These are phyloP conservation scores for Grifola frondosa DNA, from an alignment of 1,284 basidiomycete species.

Conservation along the genomic window DNA sequence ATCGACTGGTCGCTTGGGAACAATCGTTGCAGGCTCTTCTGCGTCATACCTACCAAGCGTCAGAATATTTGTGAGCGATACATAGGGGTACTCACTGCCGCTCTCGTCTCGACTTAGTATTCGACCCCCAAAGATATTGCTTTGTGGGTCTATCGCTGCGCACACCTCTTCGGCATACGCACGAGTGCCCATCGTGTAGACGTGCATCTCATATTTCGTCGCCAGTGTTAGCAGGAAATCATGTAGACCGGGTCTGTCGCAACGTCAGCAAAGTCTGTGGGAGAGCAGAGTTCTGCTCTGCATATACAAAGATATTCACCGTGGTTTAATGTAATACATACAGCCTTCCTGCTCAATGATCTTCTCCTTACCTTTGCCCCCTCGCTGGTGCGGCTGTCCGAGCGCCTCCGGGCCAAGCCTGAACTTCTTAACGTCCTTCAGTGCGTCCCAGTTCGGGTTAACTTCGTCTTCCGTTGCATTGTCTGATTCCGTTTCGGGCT, in stretches of 20 bases:
- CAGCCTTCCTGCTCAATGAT: slow-evolving; percentile 74
- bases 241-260: slow-evolving; percentile 78
- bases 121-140: slow-evolving; percentile 82
- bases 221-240: slow-evolving; percentile 76
- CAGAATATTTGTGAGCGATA: background rate
- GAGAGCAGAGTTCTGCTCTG: background rate
- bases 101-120: slow-evolving; percentile 94
- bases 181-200: slow-evolving; percentile 99
- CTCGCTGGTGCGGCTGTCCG: slow-evolving; percentile 44
- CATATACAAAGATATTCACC: slow-evolving; percentile 51
- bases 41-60: slow-evolving; percentile 63
- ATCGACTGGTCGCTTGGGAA: slow-evolving; percentile 98
- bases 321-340: slow-evolving; percentile 96
- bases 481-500: slow-evolving; percentile 39
- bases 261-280: slow-evolving; percentile 14
- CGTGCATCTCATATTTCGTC: slow-evolving; percentile 94
- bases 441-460: slow-evolving; percentile 87
- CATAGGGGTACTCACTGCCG: slow-evolving; percentile 66
- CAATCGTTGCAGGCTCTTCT: slow-evolving; percentile 87
- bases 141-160: slow-evolving; percentile 88
- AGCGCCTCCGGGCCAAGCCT: slow-evolving; percentile 81
- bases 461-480: slow-evolving; percentile 58
- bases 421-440: slow-evolving; percentile 89
- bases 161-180: slow-evolving; percentile 97
- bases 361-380: slow-evolving; percentile 60